Evolutionary conservation across 31 red algal species (phyloP).

Genomic region (Pterothamnion heteromorphum): DNA sequence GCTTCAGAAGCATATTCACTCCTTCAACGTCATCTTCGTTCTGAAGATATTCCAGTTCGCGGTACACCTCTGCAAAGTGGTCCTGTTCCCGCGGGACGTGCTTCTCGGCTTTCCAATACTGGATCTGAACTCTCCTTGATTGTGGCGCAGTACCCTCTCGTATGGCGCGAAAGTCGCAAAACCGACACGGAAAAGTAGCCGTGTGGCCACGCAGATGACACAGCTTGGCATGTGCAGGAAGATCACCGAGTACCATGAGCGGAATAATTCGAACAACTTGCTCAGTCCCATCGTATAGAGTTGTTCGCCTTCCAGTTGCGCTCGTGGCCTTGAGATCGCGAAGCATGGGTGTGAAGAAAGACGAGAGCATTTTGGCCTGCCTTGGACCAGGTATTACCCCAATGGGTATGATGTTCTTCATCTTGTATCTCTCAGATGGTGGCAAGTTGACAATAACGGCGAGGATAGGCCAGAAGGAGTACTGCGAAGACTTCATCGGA

Average conservation of each 20-base stretch:
- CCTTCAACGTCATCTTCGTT: too few relatives aligned
- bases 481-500: not conserved
- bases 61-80: too few relatives aligned
- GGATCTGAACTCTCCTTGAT: too few relatives aligned
- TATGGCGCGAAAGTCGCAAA: too few relatives aligned
- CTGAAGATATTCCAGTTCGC: not conserved
- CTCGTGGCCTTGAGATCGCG: too few relatives aligned
- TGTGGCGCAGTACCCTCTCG: too few relatives aligned
- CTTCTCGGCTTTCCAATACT: too few relatives aligned
- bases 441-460: not conserved
- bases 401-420: not conserved
- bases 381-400: not conserved
- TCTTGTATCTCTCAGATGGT: not conserved
- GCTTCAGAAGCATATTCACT: not conserved
- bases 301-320: too few relatives aligned
- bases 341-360: not conserved
- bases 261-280: not conserved
- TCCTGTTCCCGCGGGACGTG: too few relatives aligned
- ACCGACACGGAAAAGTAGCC: slow-evolving; percentile 3
- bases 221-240: not conserved
- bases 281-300: not conserved
- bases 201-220: not conserved
- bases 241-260: not conserved
- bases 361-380: too few relatives aligned
- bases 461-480: not conserved